Evolutionary conservation across 768 basidiomycete genomes (phyloP), one percentile per base, ranked within the genome.

Genomic region (Pseudohyphozyma bogoriensis): DNA sequence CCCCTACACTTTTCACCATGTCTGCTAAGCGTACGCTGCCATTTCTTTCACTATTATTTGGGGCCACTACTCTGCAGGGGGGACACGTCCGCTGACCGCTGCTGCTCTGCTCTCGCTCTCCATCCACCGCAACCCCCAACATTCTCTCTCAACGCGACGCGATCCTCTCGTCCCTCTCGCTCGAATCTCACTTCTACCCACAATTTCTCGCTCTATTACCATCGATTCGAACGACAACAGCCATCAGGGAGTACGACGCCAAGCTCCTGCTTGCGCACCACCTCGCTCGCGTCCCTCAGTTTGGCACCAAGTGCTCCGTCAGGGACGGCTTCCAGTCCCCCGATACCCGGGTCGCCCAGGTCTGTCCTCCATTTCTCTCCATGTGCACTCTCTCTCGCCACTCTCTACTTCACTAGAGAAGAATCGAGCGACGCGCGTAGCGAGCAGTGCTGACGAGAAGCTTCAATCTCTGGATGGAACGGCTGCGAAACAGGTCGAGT

Each of bases 221-320:
- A n/a, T n/a, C n/a, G n/a, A n/a, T n/a, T n/a, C n/a, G n/a, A n/a
- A n/a, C n/a, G n/a, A 15, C 40, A 2, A 15, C 40, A 42, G 40
- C 40, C 40, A 42, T 42, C 40, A 18, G 40, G 8, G 40, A 42
- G 24, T 42, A 12, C 40, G 40, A 99, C 74, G 93, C 93, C 68
- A 99, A 97, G 80, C 87, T 96, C 69, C 81, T 97, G 67, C 80
- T 97, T 33, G 89, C 91, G 40, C 95, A 96, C 80, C 96, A 91
- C 91, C 85, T 97, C 65, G 83, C 87, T 75, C 84, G 90, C 64
- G 86, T 90, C 16, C 87, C 91, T 32, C 72, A 85, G 16, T 83
- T 88, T 69, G 83, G 85, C 46, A 77, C 84, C 55, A 72, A 72
- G 49, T 70, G 72, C 59, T 72, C 76, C 39, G 76, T 80, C 50